Base-by-base conservation (phyloP, 2,329 filamentous ascomycete species). In the Colletotrichum sp. region DNA sequence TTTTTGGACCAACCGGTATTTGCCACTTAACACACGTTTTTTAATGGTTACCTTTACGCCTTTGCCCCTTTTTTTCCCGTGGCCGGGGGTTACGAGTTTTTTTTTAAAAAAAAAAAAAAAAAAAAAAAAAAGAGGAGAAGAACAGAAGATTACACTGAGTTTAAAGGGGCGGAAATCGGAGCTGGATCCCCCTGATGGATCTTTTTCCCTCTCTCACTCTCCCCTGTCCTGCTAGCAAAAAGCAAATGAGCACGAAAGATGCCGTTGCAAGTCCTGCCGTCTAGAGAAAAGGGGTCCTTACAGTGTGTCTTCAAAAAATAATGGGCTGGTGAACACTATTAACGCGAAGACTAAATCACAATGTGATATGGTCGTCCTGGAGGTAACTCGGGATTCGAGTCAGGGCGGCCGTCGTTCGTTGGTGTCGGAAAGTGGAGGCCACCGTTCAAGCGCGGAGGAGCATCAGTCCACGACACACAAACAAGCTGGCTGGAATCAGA, bases 301-400 rank as follows among this genome's bases (percentile, higher is more conserved):
- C 59, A 64, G 61, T 39, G 22, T 39, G 30, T 22, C 36, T 34
- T 64, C 62, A 25, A 61, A 19, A 62, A 39, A 27, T 39, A 69
- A 44, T 52, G n/a, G 12, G n/a, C n/a, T 52, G 44, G n/a, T 52
- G 44, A 52, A 52, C n/a, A 22, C 44, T 52, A 19, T 39, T 39
- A 52, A 52, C 11, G 44, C n/a, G 44, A 52, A 25, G 44, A 13
- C n/a, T 52, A 52, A 8, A 22, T 22, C n/a, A 13, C n/a, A 52
- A 49, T 44, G 64, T 61, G 13, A 59, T 13, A 12, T 22, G 49
- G 64, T 55, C 32, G 59, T 32, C 27, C 27, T 63, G 72, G 75
- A 75, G 72, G 63, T 68, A 75, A 61, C 62, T 77, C 76, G 66
- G 76, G 69, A 69, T 74, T 77, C 66, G 67, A 74, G 62, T 65